Conservation (phyloP, 2,329 filamentous ascomycete species). For the Endothia cerciana region DNA sequence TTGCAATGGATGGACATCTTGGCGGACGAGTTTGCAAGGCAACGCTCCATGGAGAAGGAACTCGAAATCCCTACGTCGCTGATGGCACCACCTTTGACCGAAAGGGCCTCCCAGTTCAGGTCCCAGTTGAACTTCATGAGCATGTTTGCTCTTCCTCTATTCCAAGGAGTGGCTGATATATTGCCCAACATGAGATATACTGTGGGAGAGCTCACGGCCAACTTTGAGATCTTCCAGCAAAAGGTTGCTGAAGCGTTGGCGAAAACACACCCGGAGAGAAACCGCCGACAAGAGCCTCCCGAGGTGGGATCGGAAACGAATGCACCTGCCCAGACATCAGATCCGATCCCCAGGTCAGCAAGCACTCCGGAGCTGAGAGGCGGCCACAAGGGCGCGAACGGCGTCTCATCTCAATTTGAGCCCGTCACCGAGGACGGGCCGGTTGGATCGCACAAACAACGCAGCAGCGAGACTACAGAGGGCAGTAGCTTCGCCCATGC, state of each 20-base stretch:
- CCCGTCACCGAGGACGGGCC: slow-evolving; percentile 48
- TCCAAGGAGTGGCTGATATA: slow-evolving; percentile 83
- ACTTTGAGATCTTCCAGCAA: slow-evolving; percentile 74
- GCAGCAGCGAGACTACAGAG: slow-evolving; percentile 65
- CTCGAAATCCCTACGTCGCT: slow-evolving; percentile 86
- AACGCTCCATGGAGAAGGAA: slow-evolving; percentile 88
- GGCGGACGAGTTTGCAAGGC: slow-evolving; percentile 93
- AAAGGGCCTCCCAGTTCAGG: slow-evolving; percentile 79
- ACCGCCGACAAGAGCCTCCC: slow-evolving; percentile 21
- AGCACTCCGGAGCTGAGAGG: slow-evolving; percentile 40
- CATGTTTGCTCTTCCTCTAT: slow-evolving; percentile 89
- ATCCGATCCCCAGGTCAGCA: slow-evolving; percentile 37
- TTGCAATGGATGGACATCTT: slow-evolving; percentile 89
- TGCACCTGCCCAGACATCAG: slow-evolving; percentile 20
- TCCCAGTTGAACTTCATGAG: slow-evolving; percentile 97
- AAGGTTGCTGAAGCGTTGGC: slow-evolving; percentile 68
- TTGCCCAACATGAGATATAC: slow-evolving; percentile 85
- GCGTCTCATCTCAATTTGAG: slow-evolving; percentile 50
- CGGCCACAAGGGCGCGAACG: slow-evolving; percentile 49
- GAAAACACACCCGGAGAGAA: slow-evolving; percentile 46
- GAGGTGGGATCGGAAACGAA: background rate
- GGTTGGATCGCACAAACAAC: slow-evolving; percentile 50
- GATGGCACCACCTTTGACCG: slow-evolving; percentile 82
- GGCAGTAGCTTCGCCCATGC: slow-evolving; percentile 58
- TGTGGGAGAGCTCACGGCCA: slow-evolving; percentile 77